These are phyloP conservation scores for Kwoniella heveanensis DNA, from an alignment of 768 basidiomycete genomes.

Conservation along the genomic window DNA sequence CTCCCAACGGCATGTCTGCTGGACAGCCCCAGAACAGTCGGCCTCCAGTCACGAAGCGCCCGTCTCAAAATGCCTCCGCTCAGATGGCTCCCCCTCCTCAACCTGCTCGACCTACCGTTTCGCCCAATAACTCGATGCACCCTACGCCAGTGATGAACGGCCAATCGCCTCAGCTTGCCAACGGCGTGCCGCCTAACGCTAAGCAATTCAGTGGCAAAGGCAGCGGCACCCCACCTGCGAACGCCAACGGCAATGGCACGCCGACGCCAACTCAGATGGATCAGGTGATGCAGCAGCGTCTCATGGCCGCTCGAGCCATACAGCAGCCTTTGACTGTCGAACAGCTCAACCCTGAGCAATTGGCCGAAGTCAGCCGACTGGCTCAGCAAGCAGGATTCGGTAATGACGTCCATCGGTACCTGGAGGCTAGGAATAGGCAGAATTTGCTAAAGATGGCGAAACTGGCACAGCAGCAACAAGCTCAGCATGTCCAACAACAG, in stretches of 20 bases:
- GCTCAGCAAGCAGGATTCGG: conserved; percentile 25
- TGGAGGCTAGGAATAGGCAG: conserved; percentile 24
- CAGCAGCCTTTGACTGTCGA: conserved; percentile 16
- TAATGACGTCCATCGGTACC: conserved; percentile 26
- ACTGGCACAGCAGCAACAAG: conserved; percentile 24
- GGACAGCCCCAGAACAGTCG: conserved; percentile 15
- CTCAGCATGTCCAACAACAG: conserved; percentile 23
- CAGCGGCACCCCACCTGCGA: neutral
- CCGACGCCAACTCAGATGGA: conserved; percentile 19
- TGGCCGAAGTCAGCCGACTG: conserved; percentile 17
- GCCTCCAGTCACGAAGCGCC: conserved; percentile 9
- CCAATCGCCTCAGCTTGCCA: conserved; percentile 21
- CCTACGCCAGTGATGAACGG: conserved; percentile 7
- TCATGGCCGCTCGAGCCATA: conserved; percentile 19
- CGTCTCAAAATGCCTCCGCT: conserved; percentile 11
- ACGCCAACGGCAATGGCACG: neutral
- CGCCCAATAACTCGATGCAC: conserved; percentile 26
- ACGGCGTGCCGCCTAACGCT: conserved; percentile 12
- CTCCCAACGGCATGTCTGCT: conserved; percentile 19
- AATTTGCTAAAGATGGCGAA: conserved; percentile 26
- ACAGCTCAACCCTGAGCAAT: conserved; percentile 11
- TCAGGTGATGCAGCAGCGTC: conserved; percentile 22
- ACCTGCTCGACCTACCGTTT: conserved; percentile 14
- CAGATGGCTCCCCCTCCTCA: conserved; percentile 22
- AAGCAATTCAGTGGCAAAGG: conserved; percentile 8